Percentiles rank a stretch among this genome's conserved stretches.
These are phyloP conservation scores for Iberis pinnata DNA, from an alignment of 345 rosid genomes.

Conservation along the genomic window DNA sequence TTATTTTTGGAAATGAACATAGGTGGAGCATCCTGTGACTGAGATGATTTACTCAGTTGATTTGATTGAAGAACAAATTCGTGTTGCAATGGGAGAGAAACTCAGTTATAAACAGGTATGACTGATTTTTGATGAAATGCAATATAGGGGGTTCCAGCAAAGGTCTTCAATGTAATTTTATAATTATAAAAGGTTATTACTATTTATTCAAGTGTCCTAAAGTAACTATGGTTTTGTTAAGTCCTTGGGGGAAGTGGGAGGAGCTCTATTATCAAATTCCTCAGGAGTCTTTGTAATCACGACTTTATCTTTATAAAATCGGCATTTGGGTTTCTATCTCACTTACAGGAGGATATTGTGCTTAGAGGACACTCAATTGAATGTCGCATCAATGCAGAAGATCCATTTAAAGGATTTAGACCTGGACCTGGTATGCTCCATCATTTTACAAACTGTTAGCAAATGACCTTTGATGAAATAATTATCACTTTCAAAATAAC, in stretches of 20 bases:
- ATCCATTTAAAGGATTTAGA: conserved; percentile 91
- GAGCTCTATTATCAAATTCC: too few relatives aligned
- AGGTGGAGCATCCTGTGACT: conserved; percentile 99
- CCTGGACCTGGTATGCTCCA: conserved; percentile 83
- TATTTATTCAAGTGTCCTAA: too few relatives aligned
- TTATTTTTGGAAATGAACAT: conserved; percentile 15
- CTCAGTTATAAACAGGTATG: conserved; percentile 75
- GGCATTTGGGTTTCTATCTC: too few relatives aligned
- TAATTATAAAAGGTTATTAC: too few relatives aligned
- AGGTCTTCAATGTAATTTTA: conserved; percentile 7
- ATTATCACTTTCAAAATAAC: conserved; percentile 14
- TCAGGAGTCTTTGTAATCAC: too few relatives aligned
- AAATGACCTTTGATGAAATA: conserved; percentile 2
- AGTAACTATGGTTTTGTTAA: too few relatives aligned
- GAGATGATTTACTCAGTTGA: conserved; percentile 98
- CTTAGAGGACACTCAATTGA: conserved; percentile 97
- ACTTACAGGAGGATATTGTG: conserved; percentile 84
- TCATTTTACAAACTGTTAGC: neutral
- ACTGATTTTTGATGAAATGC: neutral
- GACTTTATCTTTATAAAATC: too few relatives aligned
- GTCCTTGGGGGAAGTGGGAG: too few relatives aligned
- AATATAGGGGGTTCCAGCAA: neutral
- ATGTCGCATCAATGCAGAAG: conserved; percentile 98
- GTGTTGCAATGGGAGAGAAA: conserved; percentile 97
- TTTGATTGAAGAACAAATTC: conserved; percentile 95